phyloP scores from a whole-genome alignment of 805 yeast genomes.

The Ogataea siamensis region DNA sequence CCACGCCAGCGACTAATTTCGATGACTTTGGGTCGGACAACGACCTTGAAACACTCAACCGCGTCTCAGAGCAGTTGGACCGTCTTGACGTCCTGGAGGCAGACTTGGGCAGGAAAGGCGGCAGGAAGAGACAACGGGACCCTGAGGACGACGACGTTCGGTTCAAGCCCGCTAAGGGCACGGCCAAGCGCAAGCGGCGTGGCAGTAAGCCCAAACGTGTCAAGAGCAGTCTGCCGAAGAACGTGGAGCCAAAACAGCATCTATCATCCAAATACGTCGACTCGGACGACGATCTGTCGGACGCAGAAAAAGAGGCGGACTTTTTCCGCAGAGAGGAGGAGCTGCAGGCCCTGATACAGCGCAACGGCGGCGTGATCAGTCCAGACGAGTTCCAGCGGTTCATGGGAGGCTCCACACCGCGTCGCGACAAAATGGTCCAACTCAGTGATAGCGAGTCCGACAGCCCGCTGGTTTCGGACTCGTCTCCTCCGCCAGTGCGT shows the following conservation, averaged over 20 bases:
- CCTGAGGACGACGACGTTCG: conserved; percentile 17
- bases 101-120: conserved; percentile 20
- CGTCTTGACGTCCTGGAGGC: conserved; percentile 41
- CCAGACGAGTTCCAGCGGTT: conserved; percentile 28
- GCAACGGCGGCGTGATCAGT: conserved; percentile 28
- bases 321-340: conserved; percentile 58
- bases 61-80: conserved; percentile 20
- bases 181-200: conserved; percentile 13
- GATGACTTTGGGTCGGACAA: conserved; percentile 39
- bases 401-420: conserved; percentile 6
- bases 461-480: too few relatives aligned
- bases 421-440: conserved; percentile 12
- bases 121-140: conserved; percentile 26
- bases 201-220: conserved; percentile 6
- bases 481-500: neutral
- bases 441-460: conserved; percentile 7
- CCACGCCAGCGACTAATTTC: conserved; percentile 30
- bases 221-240: conserved; percentile 10
- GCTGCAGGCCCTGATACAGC: conserved; percentile 38
- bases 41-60: conserved; percentile 24
- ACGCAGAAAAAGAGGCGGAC: conserved; percentile 48
- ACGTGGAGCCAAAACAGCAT: conserved; percentile 17
- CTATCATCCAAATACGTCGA: conserved; percentile 54
- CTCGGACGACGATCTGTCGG: conserved; percentile 65
- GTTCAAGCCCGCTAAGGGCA: conserved; percentile 12